phyloP scores from a whole-genome alignment of 345 rosid species.

The Citrus inodora region DNA sequence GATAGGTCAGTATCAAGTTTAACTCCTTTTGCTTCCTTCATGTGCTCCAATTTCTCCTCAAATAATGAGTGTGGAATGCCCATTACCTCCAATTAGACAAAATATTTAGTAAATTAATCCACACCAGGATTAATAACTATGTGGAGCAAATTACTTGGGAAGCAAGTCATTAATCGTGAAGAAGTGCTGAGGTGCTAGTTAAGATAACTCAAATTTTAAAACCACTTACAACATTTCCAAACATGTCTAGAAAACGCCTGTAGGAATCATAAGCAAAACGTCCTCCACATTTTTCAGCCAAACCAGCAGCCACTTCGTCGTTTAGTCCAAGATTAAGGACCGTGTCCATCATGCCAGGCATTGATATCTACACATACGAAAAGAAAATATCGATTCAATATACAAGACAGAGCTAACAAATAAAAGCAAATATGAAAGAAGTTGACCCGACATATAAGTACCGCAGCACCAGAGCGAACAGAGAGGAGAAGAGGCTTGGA shows the following conservation, averaged over 20 bases:
- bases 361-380: slow-evolving; percentile 54
- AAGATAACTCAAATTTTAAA: slow-evolving; percentile 3
- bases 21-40: slow-evolving; percentile 65
- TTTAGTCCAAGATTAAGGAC: slow-evolving; percentile 93
- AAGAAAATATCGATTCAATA: background rate
- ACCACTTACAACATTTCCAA: slow-evolving; percentile 82
- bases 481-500: slow-evolving; percentile 87
- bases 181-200: background rate
- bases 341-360: slow-evolving; percentile 99
- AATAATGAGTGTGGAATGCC: slow-evolving; percentile 80
- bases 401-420: background rate
- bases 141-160: background rate
- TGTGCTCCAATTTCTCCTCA: slow-evolving; percentile 64
- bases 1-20: slow-evolving; percentile 66
- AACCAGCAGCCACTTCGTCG: slow-evolving; percentile 71
- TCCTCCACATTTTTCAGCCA: slow-evolving; percentile 79
- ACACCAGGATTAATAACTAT: background rate
- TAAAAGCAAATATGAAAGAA: background rate
- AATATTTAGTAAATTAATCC: slow-evolving; percentile 8
- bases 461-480: slow-evolving; percentile 98
- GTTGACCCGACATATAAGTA: slow-evolving; percentile 27
- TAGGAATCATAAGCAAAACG: slow-evolving; percentile 91
- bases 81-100: slow-evolving; percentile 54
- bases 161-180: slow-evolving; percentile 3
- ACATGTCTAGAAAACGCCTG: slow-evolving; percentile 94